Base-by-base conservation (phyloP, 768 basidiomycete species). In the Mycena amicta region DNA sequence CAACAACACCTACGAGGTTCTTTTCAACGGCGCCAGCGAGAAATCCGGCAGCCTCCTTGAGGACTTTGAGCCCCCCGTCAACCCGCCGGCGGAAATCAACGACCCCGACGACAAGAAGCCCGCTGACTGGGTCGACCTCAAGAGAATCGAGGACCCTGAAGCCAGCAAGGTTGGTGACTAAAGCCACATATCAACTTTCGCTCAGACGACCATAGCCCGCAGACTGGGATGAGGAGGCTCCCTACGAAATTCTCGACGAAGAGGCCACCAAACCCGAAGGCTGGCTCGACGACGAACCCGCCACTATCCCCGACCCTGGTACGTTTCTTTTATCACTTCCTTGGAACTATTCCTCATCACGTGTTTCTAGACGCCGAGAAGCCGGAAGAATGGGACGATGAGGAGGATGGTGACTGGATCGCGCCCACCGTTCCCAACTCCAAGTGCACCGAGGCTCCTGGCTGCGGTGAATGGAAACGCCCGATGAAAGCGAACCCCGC, bases 331-430 rank as follows among this genome's bases (percentile, higher is more conserved):
- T 31, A 3, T 12, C 27, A 18, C 23, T 23, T 1, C n/a, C 30
- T 18, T 26, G 31, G 29, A 8, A 1, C 16, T 30, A n/a, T 40
- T 50, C 6, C 16, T 41, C n/a, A 25, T 20, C 16, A 46, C 33
- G 47, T n/a, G 27, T 37, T n/a, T 64, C 2, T 56, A 86, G 92
- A 93, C 63, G 85, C 92, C 39, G 85, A 88, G 75, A 98, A 97
- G 80, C 97, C 97, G 5, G 97, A 99, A 71, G 97, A 99, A 74
- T 99, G 97, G 97, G 95, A 97, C 68, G 96, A 98, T 67, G 97
- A 98, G 71, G 97, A 98, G 72, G 96, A 99, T 66, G 97, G 97
- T 72, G 96, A 98, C 71, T 99, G 95, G 95, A 85, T 98, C 63
- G 83, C 95, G 5, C 95, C 97, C 28, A 86, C 86, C 56, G 80